Evolutionary conservation across 495 filamentous ascomycete genomes (phyloP), one percentile per base, ranked within the genome.

Genomic region (Bryoglossum gracile): DNA sequence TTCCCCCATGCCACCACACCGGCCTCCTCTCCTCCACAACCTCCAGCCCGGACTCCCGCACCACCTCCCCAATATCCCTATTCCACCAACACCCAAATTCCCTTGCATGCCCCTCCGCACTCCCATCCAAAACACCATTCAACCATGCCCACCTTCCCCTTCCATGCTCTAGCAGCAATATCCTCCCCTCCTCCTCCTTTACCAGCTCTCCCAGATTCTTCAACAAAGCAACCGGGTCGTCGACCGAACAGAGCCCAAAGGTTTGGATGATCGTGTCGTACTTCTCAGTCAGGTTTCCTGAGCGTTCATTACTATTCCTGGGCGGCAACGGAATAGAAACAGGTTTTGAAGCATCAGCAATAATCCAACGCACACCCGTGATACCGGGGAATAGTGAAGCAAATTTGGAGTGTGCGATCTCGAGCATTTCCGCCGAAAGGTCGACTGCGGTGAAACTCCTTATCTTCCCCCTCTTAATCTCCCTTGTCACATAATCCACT

Each of bases 21-120:
- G 56, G 51, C 59, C 80, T 75, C 59, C 81, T 71, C 19, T 94
- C 66, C 46, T 67, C 68, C 18, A 86, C 71, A 37, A 98, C 70
- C 68, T 89, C 85, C 59, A 98, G 66, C 17, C 88, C 91, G 50
- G 85, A 89, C 53, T 89, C 78, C 54, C 74, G 65, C 32, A 96
- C 80, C 61, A 97, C 78, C 47, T 65, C 66, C 48, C 83, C 86
- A 46, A 98, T 83, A 72, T 98, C 92, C 43, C 88, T 72, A 66
- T 98, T 98, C 82, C 86, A 94, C 90, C 90, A 97, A 69, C 92
- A 98, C 8, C 94, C 92, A 73, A 89, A 88, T 42, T 78, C 74
- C 50, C 80, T 73, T 35, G 89, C 90, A 74, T 97, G 92, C 25
- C 68, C 70, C 16, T 77, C 70, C 3, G 94, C 94, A 52, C 80